phyloP scores from a whole-genome alignment of 1,139 yeast species.

The Waltiozyma sp. region DNA sequence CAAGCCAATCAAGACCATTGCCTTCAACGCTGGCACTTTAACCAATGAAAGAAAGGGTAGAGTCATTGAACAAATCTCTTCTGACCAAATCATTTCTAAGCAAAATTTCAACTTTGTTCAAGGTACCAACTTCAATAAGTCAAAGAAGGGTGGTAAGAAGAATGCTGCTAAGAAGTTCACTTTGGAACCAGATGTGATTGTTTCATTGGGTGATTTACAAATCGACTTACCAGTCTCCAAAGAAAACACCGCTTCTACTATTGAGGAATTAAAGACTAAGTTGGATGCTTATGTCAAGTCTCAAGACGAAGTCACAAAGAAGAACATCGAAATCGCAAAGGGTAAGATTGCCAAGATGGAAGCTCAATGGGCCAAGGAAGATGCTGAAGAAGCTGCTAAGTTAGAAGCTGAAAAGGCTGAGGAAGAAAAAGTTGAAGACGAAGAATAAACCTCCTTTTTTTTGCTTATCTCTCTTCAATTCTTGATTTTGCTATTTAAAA shows the following conservation, averaged over 20 bases:
- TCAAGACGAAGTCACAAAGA: slow-evolving; percentile 76
- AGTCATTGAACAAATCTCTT: slow-evolving; percentile 50
- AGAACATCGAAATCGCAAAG: slow-evolving; percentile 65
- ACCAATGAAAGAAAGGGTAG: slow-evolving; percentile 26
- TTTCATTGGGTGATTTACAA: slow-evolving; percentile 65
- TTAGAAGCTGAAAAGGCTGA: slow-evolving; percentile 10
- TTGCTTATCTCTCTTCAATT: no score
- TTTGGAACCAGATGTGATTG: slow-evolving; percentile 73
- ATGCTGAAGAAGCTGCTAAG: slow-evolving; percentile 24
- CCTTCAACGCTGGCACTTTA: slow-evolving; percentile 19
- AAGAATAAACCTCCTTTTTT: slow-evolving; percentile 1
- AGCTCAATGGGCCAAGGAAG: slow-evolving; percentile 26
- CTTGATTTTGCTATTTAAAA: no score
- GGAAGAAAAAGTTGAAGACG: slow-evolving; percentile 2
- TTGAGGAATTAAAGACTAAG: slow-evolving; percentile 64
- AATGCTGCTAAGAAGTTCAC: slow-evolving; percentile 47
- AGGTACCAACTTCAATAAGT: slow-evolving; percentile 36
- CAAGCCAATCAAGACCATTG: slow-evolving; percentile 33
- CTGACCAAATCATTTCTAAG: slow-evolving; percentile 56
- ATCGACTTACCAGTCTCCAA: slow-evolving; percentile 71
- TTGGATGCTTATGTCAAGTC: slow-evolving; percentile 56
- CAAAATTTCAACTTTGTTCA: slow-evolving; percentile 44
- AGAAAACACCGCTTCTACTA: slow-evolving; percentile 60
- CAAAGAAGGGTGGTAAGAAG: slow-evolving; percentile 35
- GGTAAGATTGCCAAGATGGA: slow-evolving; percentile 60